Base-by-base conservation (phyloP, 805 yeast genomes). In the Debaryomyces tyrocola region DNA sequence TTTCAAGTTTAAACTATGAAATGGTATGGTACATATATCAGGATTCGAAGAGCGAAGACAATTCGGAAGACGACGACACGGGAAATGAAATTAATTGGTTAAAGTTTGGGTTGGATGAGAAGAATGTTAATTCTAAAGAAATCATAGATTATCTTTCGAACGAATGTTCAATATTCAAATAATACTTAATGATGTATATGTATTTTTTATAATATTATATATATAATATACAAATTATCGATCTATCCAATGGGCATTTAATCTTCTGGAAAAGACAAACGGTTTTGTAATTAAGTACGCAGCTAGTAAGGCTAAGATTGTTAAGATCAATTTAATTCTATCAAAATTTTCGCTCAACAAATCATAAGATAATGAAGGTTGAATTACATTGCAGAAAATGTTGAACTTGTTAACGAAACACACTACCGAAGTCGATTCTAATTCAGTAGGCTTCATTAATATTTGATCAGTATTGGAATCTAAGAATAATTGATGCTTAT, bases 311-410 rank as follows among this genome's bases (percentile, higher is more conserved):
- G 75, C 70, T 0, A 66, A 63, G 2, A 91, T 75, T 0, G 96
- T 87, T 5, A 73, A 50, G 6, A 85, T 40, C 37, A 92, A 75
- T 54, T 82, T 84, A 11, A 70, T 59, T 57, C 81, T 85, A 55
- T 85, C 89, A 60, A 94, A 94, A 43, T 75, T 73, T 27, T 75
- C 67, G 20, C 83, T 79, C 62, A 92, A 74, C 42, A 80, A 73
- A 66, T 92, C 99, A 66, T 88, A 91, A 34, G 89, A 87, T 37
- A 80, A 79, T 0, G 97, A 88, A 0, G 98, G 97, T 42, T 85
- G 78, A 14, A 87, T 75, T 46, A 82, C 74, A 0, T 95, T 84
- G 58, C 91, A 87, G 68, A 87, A 91, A 6, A 86, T 62, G 59
- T 89, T 95, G 39, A 74, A 64, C 24, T 58, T 50, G 15, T 85